These are phyloP conservation scores for Penicillium palitans DNA, from an alignment of 2,329 filamentous ascomycete species.

Conservation along the genomic window DNA sequence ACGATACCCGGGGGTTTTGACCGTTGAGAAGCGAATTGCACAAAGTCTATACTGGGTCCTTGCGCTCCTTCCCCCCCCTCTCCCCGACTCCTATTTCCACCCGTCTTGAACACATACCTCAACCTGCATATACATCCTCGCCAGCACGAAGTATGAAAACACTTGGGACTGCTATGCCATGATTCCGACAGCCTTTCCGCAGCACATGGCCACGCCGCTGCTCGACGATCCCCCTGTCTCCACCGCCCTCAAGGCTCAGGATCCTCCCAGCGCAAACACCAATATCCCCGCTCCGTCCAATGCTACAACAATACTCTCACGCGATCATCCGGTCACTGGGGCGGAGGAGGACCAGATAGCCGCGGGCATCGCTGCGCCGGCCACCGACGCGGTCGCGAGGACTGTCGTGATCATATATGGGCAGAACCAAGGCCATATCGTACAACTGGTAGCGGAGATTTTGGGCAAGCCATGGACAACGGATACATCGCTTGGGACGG, in stretches of 20 bases:
- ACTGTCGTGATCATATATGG: slow-evolving; percentile 67
- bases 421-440: slow-evolving; percentile 69
- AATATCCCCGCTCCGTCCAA: slow-evolving; percentile 14
- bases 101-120: not conserved
- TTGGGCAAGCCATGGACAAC: slow-evolving; percentile 71
- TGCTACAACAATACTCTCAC: slow-evolving; percentile 11
- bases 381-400: slow-evolving; percentile 12
- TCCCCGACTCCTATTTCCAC: not conserved
- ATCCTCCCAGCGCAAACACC: slow-evolving; percentile 9
- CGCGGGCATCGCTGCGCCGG: not conserved
- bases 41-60: not conserved
- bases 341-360: slow-evolving; percentile 1
- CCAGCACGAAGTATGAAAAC: slow-evolving; percentile 30
- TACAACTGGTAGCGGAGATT: slow-evolving; percentile 74
- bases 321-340: not conserved
- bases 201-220: slow-evolving; percentile 36
- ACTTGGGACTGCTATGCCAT: slow-evolving; percentile 32
- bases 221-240: slow-evolving; percentile 28
- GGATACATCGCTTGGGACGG: slow-evolving; percentile 58
- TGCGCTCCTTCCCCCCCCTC: not conserved
- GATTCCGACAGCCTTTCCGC: slow-evolving; percentile 36
- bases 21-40: not conserved
- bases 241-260: slow-evolving; percentile 20
- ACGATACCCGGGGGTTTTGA: not conserved
- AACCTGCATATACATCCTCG: not conserved